These are phyloP conservation scores for Jaenimonas drosophilae DNA, from an alignment of 208 protist genomes.

Conservation along the genomic window DNA sequence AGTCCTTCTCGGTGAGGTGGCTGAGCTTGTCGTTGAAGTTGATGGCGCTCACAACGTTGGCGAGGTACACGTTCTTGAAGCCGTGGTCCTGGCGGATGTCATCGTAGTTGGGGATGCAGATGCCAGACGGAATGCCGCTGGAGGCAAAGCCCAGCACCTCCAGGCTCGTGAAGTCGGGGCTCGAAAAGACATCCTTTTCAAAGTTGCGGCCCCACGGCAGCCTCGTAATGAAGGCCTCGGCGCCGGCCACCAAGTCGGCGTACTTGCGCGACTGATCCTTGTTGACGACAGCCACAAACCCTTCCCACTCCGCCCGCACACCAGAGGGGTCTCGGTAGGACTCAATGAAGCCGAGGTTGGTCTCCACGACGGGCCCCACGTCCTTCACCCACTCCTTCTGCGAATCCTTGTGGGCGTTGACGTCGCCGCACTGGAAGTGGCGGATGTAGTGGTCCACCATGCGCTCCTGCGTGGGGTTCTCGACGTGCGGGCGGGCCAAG, in stretches of 20 bases:
- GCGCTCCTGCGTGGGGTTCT: slow-evolving; percentile 64
- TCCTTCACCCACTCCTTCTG: slow-evolving; percentile 90
- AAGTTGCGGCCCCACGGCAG: slow-evolving; percentile 83
- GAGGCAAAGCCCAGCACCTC: slow-evolving; percentile 87
- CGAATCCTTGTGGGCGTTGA: slow-evolving; percentile 81
- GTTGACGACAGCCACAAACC: slow-evolving; percentile 90
- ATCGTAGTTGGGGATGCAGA: slow-evolving; percentile 91
- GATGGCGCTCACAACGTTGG: slow-evolving; percentile 73
- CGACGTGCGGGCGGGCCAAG: slow-evolving; percentile 39
- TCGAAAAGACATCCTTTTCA: slow-evolving; percentile 83
- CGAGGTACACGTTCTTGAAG: slow-evolving; percentile 92
- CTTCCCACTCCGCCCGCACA: slow-evolving; percentile 88
- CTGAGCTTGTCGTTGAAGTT: slow-evolving; percentile 56
- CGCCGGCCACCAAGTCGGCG: slow-evolving; percentile 43
- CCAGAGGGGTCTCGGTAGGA: slow-evolving; percentile 88
- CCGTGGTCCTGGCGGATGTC: slow-evolving; percentile 80
- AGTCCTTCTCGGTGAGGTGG: slow-evolving; percentile 72
- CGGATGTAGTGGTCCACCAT: slow-evolving; percentile 89
- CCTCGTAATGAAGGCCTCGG: slow-evolving; percentile 51
- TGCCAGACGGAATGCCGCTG: slow-evolving; percentile 84
- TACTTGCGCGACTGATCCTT: slow-evolving; percentile 76
- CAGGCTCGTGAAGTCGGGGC: slow-evolving; percentile 89
- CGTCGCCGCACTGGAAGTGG: slow-evolving; percentile 65
- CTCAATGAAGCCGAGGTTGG: slow-evolving; percentile 94
- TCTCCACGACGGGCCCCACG: slow-evolving; percentile 83